phyloP scores from a whole-genome alignment of 192 early-diverging fungal species.

The Chytriomyces sp. region DNA sequence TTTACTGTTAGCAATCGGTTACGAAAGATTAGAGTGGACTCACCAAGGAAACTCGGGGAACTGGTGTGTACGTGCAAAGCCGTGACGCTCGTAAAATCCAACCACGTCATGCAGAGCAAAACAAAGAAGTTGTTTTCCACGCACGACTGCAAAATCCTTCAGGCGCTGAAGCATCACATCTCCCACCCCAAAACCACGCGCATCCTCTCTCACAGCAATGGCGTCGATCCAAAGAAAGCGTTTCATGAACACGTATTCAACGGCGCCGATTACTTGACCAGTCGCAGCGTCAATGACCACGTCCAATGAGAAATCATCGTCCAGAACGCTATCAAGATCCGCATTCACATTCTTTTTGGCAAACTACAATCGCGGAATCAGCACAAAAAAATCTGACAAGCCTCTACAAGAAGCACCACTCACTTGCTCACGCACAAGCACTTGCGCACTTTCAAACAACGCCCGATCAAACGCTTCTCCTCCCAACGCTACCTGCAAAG shows the following conservation, averaged over 20 bases:
- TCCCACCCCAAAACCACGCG: constrained; percentile 20
- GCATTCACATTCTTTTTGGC: constrained; percentile 26
- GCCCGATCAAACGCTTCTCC: not conserved
- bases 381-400: not conserved
- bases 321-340: constrained; percentile 16
- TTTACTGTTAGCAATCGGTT: not conserved
- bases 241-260: constrained; percentile 34
- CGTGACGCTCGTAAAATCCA: constrained; percentile 20
- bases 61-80: not conserved
- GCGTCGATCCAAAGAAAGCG: constrained; percentile 30
- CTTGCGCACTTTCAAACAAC: constrained; percentile 12
- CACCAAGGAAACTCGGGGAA: constrained; percentile 21
- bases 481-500: not conserved
- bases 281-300: constrained; percentile 9
- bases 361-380: constrained; percentile 15
- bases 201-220: constrained; percentile 11
- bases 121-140: constrained; percentile 25
- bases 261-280: constrained; percentile 17
- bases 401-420: not conserved
- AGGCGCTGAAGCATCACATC: constrained; percentile 15
- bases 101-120: constrained; percentile 30
- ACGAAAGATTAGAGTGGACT: not conserved
- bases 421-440: constrained; percentile 10
- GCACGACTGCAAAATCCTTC: not conserved
- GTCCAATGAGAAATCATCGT: constrained; percentile 32